Percentiles rank a stretch among this genome's conserved stretches.
phyloP scores from a whole-genome alignment of 2,329 filamentous ascomycete genomes.

The Penicillium sp. region DNA sequence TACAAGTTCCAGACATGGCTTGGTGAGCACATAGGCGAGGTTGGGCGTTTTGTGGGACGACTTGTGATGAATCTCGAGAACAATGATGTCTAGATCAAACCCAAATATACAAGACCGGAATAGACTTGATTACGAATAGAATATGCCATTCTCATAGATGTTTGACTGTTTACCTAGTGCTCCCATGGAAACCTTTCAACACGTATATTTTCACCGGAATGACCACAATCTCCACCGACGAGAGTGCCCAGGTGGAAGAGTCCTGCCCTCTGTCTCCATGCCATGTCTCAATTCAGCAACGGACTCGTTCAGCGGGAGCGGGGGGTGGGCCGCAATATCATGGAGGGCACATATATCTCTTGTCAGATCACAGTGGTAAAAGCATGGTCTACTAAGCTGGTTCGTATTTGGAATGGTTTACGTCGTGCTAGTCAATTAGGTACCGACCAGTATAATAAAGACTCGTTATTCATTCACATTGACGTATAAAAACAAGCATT shows the following conservation, averaged over 20 bases:
- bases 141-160: no score
- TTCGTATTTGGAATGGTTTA: not conserved
- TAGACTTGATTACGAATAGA: no score
- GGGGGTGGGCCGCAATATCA: no score
- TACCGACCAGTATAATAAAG: not conserved
- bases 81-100: not conserved
- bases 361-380: not conserved
- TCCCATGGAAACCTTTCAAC: no score
- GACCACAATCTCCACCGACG: not conserved
- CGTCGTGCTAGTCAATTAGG: not conserved
- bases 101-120: not conserved
- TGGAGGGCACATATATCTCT: no score
- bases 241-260: not conserved
- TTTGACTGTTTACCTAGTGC: no score
- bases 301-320: no score
- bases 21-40: conserved; percentile 5
- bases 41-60: conserved; percentile 8
- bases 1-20: conserved; percentile 15
- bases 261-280: not conserved
- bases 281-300: not conserved
- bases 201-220: not conserved
- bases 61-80: conserved; percentile 13
- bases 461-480: not conserved
- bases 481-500: not conserved
- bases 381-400: not conserved